phyloP scores from a whole-genome alignment of 208 protist species.

The Angomonas desouzai region DNA sequence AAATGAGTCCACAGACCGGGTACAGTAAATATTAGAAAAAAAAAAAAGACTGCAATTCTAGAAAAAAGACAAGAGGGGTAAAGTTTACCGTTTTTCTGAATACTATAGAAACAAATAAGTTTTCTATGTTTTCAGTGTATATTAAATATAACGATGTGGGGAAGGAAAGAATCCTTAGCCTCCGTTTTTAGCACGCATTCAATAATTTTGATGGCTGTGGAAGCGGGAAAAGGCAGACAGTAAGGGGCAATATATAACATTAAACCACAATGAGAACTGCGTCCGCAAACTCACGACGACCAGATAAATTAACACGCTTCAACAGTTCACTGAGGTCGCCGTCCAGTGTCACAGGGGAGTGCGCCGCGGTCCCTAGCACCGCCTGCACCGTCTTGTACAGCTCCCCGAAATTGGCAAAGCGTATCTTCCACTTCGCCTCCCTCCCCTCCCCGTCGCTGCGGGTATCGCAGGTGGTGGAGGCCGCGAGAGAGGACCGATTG shows the following conservation, averaged over 20 bases:
- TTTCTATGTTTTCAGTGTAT: no score
- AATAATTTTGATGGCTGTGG: no score
- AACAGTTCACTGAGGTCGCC: conserved; percentile 4
- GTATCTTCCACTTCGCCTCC: conserved; percentile 9
- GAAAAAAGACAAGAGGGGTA: no score
- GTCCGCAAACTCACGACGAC: background rate
- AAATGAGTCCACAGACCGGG: background rate
- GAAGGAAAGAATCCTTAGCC: no score
- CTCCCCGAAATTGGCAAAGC: conserved; percentile 6
- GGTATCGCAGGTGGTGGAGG: background rate
- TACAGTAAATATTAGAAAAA: conserved; percentile 2
- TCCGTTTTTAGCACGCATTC: no score
- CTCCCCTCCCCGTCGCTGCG: background rate
- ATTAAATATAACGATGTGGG: no score
- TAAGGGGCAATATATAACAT: background rate
- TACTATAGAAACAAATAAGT: no score
- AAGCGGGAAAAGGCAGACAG: no score
- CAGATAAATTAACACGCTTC: background rate
- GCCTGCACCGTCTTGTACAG: conserved; percentile 4
- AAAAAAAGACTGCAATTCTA: no score
- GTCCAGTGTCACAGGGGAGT: background rate
- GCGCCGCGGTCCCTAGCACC: background rate
- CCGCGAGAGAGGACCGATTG: background rate
- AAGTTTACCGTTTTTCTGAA: no score
- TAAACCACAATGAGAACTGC: background rate